Conservation (phyloP, 257 asterid species). For the Primulina tabacum region DNA sequence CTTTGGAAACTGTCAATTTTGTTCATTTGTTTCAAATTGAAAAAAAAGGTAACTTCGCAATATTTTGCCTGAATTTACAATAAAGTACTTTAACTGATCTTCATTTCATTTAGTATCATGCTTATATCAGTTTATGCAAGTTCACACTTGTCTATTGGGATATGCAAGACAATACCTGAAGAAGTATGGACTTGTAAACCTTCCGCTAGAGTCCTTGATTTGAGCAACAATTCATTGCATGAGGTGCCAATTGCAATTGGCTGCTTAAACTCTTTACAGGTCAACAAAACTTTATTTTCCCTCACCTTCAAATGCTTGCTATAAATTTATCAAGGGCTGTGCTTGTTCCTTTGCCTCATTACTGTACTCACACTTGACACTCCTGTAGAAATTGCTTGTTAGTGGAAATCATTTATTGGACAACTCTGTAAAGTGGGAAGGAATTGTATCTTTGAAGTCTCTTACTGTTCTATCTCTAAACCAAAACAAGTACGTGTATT, state of each 20-base stretch:
- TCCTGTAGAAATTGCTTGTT: slow-evolving; percentile 64
- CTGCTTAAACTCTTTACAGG: slow-evolving; percentile 57
- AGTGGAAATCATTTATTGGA: slow-evolving; percentile 52
- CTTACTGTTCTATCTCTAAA: slow-evolving; percentile 56
- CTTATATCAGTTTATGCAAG: neutral
- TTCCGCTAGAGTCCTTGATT: slow-evolving; percentile 66
- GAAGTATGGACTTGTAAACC: slow-evolving; percentile 69
- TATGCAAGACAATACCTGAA: slow-evolving; percentile 68
- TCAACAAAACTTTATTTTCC: slow-evolving; percentile 27
- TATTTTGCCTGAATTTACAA: neutral
- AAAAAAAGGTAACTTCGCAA: neutral
- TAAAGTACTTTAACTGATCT: neutral
- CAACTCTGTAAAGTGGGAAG: slow-evolving; percentile 72
- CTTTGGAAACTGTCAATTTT: neutral
- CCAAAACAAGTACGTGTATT: slow-evolving; percentile 55
- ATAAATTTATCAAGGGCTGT: slow-evolving; percentile 8
- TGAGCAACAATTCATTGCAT: slow-evolving; percentile 56
- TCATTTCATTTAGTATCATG: neutral
- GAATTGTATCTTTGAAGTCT: slow-evolving; percentile 56
- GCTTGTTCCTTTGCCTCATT: slow-evolving; percentile 23
- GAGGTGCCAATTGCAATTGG: slow-evolving; percentile 60
- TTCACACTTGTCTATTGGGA: slow-evolving; percentile 34
- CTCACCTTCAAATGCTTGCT: slow-evolving; percentile 12
- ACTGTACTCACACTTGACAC: slow-evolving; percentile 19
- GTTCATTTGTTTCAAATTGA: neutral